These are phyloP conservation scores for Penicillium subrubescens DNA, from an alignment of 495 filamentous ascomycete species.

Conservation along the genomic window DNA sequence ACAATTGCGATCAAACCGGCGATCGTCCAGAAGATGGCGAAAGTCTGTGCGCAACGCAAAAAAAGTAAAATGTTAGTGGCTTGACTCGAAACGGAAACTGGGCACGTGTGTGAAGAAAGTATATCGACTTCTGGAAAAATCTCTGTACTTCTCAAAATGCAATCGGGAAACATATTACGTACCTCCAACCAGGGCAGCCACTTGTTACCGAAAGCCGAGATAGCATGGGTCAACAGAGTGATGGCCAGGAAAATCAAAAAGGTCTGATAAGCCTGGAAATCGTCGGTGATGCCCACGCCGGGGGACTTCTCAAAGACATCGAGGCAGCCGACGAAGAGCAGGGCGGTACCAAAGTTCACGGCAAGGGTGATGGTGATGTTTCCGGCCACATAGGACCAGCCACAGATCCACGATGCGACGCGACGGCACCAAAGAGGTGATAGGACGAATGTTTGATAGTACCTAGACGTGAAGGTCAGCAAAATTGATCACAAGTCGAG, in stretches of 20 bases:
- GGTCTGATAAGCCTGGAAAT: conserved; percentile 43
- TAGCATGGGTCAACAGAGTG: conserved; percentile 45
- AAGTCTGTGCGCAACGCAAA: conserved; percentile 50
- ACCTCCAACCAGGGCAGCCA: conserved; percentile 45
- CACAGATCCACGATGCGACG: conserved; percentile 63
- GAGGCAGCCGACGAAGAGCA: conserved; percentile 29
- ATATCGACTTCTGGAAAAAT: neutral
- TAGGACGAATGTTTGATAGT: conserved; percentile 68
- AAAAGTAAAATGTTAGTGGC: conserved; percentile 40
- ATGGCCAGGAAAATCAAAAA: conserved; percentile 62
- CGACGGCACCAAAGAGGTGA: conserved; percentile 53
- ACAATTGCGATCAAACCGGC: conserved; percentile 57
- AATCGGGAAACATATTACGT: conserved; percentile 36
- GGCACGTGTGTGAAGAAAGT: conserved; percentile 6
- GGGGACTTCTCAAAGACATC: conserved; percentile 43
- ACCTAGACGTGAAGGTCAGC: neutral
- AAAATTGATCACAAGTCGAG: neutral
- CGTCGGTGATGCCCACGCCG: conserved; percentile 29
- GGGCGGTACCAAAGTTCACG: conserved; percentile 35
- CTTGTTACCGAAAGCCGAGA: conserved; percentile 32
- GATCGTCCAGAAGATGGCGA: conserved; percentile 63
- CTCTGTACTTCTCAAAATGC: neutral
- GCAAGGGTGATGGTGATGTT: conserved; percentile 57
- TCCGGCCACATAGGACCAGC: conserved; percentile 70
- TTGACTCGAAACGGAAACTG: conserved; percentile 34